phyloP scores from a whole-genome alignment of 306 rosid species.

The Aeschynomene evenia region DNA sequence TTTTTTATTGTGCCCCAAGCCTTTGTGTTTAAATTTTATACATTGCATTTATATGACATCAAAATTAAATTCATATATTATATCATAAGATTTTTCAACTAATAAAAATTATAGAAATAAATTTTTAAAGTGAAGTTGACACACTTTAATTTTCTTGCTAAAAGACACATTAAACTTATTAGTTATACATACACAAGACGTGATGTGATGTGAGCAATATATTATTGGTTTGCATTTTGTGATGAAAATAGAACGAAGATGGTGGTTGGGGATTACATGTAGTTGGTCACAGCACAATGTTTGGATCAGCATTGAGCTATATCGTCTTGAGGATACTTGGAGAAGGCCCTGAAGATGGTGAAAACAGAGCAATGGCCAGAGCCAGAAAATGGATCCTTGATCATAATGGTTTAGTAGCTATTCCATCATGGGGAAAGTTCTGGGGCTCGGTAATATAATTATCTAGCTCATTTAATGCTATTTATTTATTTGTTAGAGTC shows the following conservation, averaged over 20 bases:
- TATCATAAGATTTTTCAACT: neutral
- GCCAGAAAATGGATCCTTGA: no score
- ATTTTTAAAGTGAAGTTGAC: no score
- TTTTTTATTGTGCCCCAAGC: no score
- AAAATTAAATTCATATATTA: no score
- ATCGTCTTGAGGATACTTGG: slow-evolving; percentile 67
- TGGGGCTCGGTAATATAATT: slow-evolving; percentile 62
- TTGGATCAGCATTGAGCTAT: slow-evolving; percentile 63
- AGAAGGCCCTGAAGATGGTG: slow-evolving; percentile 40
- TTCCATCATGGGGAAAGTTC: slow-evolving; percentile 79
- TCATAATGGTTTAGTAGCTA: slow-evolving; percentile 20
- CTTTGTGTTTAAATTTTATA: no score
- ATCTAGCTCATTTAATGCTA: neutral
- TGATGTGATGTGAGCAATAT: neutral
- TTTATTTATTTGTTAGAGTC: slow-evolving; percentile 11
- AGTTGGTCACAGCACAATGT: slow-evolving; percentile 74
- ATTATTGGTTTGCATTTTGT: neutral
- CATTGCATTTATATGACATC: no score
- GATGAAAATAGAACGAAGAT: slow-evolving; percentile 53
- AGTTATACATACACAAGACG: no score
- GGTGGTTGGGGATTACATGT: slow-evolving; percentile 80
- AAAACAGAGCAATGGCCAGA: slow-evolving; percentile 32
- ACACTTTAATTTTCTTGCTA: no score
- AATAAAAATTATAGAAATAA: no score
- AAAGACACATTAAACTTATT: neutral